These are phyloP conservation scores for Solanum raphanifolium DNA, from an alignment of 257 asterid species.

Conservation along the genomic window DNA sequence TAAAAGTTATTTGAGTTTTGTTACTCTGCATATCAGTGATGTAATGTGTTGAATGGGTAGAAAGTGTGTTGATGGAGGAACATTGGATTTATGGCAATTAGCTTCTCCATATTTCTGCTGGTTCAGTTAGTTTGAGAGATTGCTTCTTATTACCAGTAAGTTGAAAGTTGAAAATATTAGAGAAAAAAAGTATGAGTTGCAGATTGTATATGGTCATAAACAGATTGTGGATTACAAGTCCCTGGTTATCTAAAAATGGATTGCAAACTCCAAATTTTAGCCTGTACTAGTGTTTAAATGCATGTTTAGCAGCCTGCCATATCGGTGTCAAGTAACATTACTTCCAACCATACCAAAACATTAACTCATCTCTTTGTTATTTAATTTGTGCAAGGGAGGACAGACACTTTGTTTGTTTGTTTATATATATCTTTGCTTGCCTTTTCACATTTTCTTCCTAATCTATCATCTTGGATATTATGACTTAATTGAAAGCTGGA, in stretches of 20 bases:
- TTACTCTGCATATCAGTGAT: not conserved
- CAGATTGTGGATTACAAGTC: not conserved
- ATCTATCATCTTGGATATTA: not conserved
- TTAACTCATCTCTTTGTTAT: not conserved
- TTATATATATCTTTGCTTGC: not conserved
- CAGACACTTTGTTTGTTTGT: not conserved
- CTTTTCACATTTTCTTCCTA: not conserved
- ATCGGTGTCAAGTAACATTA: too few relatives aligned
- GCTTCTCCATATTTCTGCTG: not conserved
- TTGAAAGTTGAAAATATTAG: not conserved
- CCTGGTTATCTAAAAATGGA: too few relatives aligned
- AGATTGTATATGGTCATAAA: not conserved
- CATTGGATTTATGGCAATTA: not conserved
- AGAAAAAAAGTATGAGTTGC: not conserved
- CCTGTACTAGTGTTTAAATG: not conserved
- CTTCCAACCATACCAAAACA: not conserved
- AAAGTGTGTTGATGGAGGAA: not conserved
- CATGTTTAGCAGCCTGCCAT: too few relatives aligned
- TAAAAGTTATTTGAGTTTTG: not conserved
- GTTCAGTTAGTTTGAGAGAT: not conserved
- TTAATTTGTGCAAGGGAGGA: not conserved
- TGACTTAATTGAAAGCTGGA: not conserved
- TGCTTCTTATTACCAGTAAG: not conserved
- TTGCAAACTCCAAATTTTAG: not conserved
- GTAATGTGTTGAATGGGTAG: not conserved